Evolutionary conservation across 805 yeast species (phyloP).

Genomic region (Maudiozyma turicensis): DNA sequence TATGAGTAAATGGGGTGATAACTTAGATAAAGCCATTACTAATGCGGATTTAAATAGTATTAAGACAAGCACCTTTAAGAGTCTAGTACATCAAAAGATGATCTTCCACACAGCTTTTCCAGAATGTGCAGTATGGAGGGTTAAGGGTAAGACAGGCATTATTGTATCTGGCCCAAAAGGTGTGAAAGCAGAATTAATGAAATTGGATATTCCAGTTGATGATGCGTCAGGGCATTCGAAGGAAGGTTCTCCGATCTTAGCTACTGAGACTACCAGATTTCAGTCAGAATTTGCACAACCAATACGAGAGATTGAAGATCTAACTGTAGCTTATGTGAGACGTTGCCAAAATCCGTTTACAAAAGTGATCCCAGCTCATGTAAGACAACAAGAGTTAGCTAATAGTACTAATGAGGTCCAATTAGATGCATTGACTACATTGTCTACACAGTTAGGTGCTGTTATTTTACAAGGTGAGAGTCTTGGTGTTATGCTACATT

Average conservation of each 20-base stretch:
- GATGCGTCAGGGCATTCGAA: not conserved
- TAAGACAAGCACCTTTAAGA: constrained; percentile 8
- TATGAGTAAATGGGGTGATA: constrained; percentile 15
- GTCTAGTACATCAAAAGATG: constrained; percentile 3
- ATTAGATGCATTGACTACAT: constrained; percentile 16
- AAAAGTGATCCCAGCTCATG: constrained; percentile 13
- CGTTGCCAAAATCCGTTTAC: constrained; percentile 10
- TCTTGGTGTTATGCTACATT: constrained; percentile 30
- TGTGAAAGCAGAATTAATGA: not conserved
- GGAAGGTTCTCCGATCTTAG: not conserved
- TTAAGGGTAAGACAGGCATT: constrained; percentile 4
- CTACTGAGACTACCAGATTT: constrained; percentile 2
- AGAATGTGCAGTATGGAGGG: constrained; percentile 8
- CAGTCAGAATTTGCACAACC: constrained; percentile 14
- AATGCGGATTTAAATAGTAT: constrained; percentile 12
- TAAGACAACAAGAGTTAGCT: constrained; percentile 15
- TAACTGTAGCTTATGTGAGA: constrained; percentile 10
- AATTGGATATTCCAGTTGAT: not conserved
- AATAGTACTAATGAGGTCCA: constrained; percentile 22
- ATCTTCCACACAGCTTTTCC: not conserved
- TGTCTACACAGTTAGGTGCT: constrained; percentile 16
- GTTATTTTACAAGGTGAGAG: constrained; percentile 20
- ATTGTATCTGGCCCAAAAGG: not conserved
- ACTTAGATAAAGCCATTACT: constrained; percentile 10
- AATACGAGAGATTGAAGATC: constrained; percentile 12